Conservation (phyloP, 306 rosid genomes). For the Vicia faba region DNA sequence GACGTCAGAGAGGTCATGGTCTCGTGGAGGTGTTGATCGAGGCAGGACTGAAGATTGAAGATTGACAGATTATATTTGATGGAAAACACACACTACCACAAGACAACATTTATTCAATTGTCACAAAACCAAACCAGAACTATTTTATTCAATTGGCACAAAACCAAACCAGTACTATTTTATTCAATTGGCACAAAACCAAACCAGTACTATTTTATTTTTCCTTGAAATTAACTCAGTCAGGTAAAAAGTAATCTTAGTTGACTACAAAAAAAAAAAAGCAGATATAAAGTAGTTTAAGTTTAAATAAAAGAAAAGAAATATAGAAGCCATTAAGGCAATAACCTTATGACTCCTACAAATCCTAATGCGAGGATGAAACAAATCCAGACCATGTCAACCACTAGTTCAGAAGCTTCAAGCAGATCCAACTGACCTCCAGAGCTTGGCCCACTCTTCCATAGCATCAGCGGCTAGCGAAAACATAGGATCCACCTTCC, state of each 20-base stretch:
- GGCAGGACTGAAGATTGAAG: slow-evolving; percentile 66
- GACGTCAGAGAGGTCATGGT: slow-evolving; percentile 59
- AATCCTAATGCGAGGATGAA: slow-evolving; percentile 14
- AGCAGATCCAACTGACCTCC: slow-evolving; percentile 69
- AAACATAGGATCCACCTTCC: slow-evolving; percentile 75
- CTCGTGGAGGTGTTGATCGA: slow-evolving; percentile 51
- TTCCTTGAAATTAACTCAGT: slow-evolving; percentile 30
- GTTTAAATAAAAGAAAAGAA: slow-evolving; percentile 25
- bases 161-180: slow-evolving; percentile 29
- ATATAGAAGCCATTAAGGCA: slow-evolving; percentile 30
- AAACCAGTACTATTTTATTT: slow-evolving; percentile 37
- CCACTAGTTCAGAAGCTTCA: slow-evolving; percentile 32
- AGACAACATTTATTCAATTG: slow-evolving; percentile 37
- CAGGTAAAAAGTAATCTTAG: slow-evolving; percentile 32
- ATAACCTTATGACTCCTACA: slow-evolving; percentile 29
- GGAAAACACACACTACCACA: too few species aligned
- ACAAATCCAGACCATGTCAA: slow-evolving; percentile 23
- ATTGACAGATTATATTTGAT: too few species aligned
- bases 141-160: slow-evolving; percentile 31
- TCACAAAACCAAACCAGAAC: slow-evolving; percentile 15
- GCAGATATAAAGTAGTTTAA: slow-evolving; percentile 29
- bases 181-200: slow-evolving; percentile 32
- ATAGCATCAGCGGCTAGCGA: slow-evolving; percentile 75
- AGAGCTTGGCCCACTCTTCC: slow-evolving; percentile 84
- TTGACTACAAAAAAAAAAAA: slow-evolving; percentile 31